Evolutionary conservation across 2,329 filamentous ascomycete species (phyloP).

Genomic region (Phialophora macrospora): DNA sequence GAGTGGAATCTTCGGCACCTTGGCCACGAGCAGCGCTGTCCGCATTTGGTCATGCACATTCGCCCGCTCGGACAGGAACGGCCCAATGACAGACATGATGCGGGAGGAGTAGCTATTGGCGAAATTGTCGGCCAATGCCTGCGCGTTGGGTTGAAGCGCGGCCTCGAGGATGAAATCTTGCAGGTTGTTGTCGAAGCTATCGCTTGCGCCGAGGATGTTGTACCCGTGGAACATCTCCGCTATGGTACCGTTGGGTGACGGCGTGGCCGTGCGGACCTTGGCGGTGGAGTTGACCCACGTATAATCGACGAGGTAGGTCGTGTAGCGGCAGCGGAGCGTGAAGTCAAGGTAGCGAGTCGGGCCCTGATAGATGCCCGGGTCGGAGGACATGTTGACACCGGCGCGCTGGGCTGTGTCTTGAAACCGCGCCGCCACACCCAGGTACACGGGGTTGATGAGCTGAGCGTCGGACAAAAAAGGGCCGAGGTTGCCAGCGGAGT

Average conservation of each 20-base stretch:
- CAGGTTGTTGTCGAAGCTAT: slow-evolving; percentile 33
- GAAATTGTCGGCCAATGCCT: slow-evolving; percentile 28
- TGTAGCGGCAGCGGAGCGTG: slow-evolving; percentile 33
- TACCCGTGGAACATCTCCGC: slow-evolving; percentile 38
- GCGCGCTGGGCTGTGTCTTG: slow-evolving; percentile 22
- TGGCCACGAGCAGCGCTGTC: slow-evolving; percentile 34
- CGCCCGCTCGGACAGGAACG: slow-evolving; percentile 29
- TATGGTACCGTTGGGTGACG: slow-evolving; percentile 35
- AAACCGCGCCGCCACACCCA: slow-evolving; percentile 33
- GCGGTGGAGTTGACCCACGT: slow-evolving; percentile 35
- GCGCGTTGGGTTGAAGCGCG: slow-evolving; percentile 24
- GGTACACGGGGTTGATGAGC: slow-evolving; percentile 36
- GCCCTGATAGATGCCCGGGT: slow-evolving; percentile 26
- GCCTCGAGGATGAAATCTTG: slow-evolving; percentile 31
- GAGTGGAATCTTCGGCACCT: slow-evolving; percentile 35
- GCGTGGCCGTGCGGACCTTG: slow-evolving; percentile 22
- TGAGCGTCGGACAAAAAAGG: slow-evolving; percentile 30
- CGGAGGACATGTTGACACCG: slow-evolving; percentile 27
- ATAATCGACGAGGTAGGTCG: slow-evolving; percentile 36
- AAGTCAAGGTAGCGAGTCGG: slow-evolving; percentile 29
- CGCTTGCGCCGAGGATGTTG: slow-evolving; percentile 20
- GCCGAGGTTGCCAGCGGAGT: slow-evolving; percentile 25
- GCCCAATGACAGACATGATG: slow-evolving; percentile 36
- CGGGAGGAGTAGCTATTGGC: slow-evolving; percentile 32
- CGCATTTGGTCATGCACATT: slow-evolving; percentile 34